Conservation (phyloP, 345 rosid genomes). For the Cardamine occulta region DNA sequence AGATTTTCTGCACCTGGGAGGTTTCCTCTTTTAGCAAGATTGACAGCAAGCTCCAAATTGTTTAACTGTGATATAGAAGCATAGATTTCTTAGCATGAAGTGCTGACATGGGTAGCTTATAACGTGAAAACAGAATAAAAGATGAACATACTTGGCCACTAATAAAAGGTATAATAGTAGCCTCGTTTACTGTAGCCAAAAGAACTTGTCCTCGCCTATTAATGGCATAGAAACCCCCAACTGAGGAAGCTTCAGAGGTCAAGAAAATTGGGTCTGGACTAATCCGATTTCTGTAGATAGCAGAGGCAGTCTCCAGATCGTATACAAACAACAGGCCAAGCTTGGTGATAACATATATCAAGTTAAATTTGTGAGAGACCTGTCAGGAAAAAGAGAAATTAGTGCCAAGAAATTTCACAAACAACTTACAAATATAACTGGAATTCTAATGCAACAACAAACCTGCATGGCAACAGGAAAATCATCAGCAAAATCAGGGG, state of each 20-base stretch:
- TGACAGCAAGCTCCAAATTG: conserved; percentile 98
- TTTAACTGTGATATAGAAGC: conserved; percentile 62
- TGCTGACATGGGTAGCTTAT: conserved; percentile 30
- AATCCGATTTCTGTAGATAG: conserved; percentile 94
- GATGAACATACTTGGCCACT: conserved; percentile 84
- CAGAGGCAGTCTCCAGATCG: conserved; percentile 96
- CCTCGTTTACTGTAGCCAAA: conserved; percentile 92
- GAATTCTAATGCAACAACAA: conserved; percentile 28
- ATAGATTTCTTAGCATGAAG: conserved; percentile 21
- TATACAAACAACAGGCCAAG: conserved; percentile 96
- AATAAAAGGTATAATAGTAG: conserved; percentile 90
- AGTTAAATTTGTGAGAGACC: conserved; percentile 93
- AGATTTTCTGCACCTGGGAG: conserved; percentile 99
- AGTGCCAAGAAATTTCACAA: conserved; percentile 6
- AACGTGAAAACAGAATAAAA: conserved; percentile 1
- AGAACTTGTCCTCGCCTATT: conserved; percentile 92
- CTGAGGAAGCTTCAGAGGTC: conserved; percentile 90
- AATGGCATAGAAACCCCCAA: conserved; percentile 92
- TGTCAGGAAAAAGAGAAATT: conserved; percentile 47
- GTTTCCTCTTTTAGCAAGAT: conserved; percentile 98
- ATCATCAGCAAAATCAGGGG: conserved; percentile 98
- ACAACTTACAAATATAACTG: neutral
- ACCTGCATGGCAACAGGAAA: conserved; percentile 99
- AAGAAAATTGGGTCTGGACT: conserved; percentile 99
- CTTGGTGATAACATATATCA: conserved; percentile 95